Conservation (phyloP, 257 asterid genomes). For the Capsicum chinense region DNA sequence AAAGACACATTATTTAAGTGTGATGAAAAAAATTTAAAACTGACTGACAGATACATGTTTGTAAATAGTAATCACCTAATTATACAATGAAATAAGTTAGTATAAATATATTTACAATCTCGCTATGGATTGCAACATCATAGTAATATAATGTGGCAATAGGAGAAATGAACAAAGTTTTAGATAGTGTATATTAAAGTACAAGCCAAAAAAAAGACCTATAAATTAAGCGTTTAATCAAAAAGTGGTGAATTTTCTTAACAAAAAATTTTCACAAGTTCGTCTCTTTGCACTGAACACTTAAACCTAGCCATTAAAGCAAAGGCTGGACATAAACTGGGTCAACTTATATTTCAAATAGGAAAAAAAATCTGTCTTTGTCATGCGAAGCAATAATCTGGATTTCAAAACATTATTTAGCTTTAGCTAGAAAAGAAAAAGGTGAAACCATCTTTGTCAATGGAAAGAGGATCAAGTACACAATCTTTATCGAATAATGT, state of each 20-base stretch:
- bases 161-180: too few species aligned
- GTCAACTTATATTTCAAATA: neutral
- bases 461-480: neutral
- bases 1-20: too few species aligned
- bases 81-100: too few species aligned
- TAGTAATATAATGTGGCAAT: too few species aligned
- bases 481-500: neutral
- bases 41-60: too few species aligned
- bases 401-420: neutral
- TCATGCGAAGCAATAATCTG: neutral
- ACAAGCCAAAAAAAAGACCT: too few species aligned
- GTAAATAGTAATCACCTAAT: too few species aligned
- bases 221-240: neutral
- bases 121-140: too few species aligned
- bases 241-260: neutral
- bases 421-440: neutral
- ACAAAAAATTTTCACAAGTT: neutral
- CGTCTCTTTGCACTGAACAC: neutral
- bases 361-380: neutral
- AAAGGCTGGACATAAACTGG: neutral
- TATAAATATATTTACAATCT: too few species aligned
- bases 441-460: neutral
- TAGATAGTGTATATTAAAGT: too few species aligned
- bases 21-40: too few species aligned
- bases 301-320: neutral